Base-by-base conservation (phyloP, 495 filamentous ascomycete genomes). In the Hypomontagnella monticulosa region DNA sequence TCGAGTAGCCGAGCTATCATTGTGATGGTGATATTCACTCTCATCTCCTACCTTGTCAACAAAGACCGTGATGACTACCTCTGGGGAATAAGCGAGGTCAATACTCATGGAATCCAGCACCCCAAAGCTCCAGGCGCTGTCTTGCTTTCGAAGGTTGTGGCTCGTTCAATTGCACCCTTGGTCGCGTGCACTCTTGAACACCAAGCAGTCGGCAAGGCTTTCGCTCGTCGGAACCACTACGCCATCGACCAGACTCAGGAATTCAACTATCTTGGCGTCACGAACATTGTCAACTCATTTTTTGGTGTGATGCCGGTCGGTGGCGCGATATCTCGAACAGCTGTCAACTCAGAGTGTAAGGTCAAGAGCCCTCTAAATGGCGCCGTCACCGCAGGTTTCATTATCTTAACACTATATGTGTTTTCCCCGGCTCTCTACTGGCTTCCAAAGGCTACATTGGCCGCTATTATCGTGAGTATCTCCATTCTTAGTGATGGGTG, bases 221-320 rank as follows among this genome's bases (percentile, higher is more conserved):
- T 84, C 54, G 80, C 69, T 1, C 75, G 78, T 5, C 67, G 71
- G 51, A 81, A 84, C 69, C 75, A 77, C 62, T 84, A 84, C 51
- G 67, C 75, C 19, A 71, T 79, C 49, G 80, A 83, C 50, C 76
- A 79, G 64, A 79, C 73, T 27, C 80, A 83, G 53, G 81, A 84
- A 58, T 76, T 84, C 18, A 76, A 73, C 48, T 82, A 78, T 66
- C 75, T 80, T 46, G 81, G 81, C 27, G 64, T 82, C 15, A 74
- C 76, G 8, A 82, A 83, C 66, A 72, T 84, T 37, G 60, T 83
- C 57, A 82, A 82, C 74, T 75, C 75, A 36, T 84, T 81, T 73
- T 82, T 80, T 66, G 78, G 73, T 50, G 61, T 62, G n/a, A 80
- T 83, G 78, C 77, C 78, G 18, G 74, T 81, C 43, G 79, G 79